Conservation (phyloP, 139 green algal genomes). For the Eudorina sp. region DNA sequence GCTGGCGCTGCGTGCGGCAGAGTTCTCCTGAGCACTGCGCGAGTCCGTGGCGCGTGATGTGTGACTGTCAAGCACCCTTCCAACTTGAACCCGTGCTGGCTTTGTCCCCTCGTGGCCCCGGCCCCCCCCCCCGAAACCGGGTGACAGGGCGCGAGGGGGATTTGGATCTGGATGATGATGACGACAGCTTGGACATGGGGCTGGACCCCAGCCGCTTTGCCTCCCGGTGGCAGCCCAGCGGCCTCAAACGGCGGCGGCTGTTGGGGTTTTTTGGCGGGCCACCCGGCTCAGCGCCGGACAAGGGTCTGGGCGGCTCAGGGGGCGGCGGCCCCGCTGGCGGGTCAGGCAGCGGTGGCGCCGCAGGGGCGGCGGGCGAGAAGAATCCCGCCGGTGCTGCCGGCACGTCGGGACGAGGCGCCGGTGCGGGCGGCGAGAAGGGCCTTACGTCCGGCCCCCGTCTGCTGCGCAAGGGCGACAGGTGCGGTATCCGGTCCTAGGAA, state of each 20-base stretch:
- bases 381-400: background rate
- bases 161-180: constrained; percentile 6
- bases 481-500: too few species aligned
- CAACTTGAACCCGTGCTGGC: too few species aligned
- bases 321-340: background rate
- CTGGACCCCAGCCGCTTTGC: background rate
- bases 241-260: constrained; percentile 18
- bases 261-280: background rate
- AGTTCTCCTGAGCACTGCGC: too few species aligned
- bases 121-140: too few species aligned
- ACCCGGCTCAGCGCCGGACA: background rate
- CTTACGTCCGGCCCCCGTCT: too few species aligned
- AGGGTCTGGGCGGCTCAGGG: background rate
- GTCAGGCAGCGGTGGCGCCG: too few species aligned
- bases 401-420: background rate
- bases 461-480: constrained; percentile 27
- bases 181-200: background rate
- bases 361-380: background rate
- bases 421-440: background rate
- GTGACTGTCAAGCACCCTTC: too few species aligned
- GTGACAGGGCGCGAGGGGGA: background rate
- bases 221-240: background rate
- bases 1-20: too few species aligned
- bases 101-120: too few species aligned
- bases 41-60: too few species aligned